Conservation (phyloP, 2,329 filamentous ascomycete genomes). For the Exutisphaerella laricina region DNA sequence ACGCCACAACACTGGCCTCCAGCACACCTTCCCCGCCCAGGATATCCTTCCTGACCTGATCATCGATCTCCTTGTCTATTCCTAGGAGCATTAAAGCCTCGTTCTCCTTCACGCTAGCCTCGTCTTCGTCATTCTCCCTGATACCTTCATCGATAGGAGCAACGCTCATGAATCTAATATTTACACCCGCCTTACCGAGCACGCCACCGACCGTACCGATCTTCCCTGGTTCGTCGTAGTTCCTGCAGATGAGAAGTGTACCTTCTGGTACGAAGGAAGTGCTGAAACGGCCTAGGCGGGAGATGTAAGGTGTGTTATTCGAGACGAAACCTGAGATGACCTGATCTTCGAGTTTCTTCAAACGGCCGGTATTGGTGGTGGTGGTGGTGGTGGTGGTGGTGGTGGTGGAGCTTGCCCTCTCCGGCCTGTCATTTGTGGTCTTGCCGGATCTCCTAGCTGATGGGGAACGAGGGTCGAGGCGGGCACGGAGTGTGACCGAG, state of each 20-base stretch:
- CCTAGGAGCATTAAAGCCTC: constrained; percentile 81
- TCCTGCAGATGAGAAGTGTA: constrained; percentile 70
- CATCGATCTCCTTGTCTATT: constrained; percentile 59
- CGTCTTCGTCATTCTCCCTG: constrained; percentile 21
- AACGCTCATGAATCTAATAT: constrained; percentile 77
- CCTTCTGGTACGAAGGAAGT: constrained; percentile 69
- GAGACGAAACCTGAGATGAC: constrained; percentile 62
- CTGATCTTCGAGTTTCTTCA: constrained; percentile 40
- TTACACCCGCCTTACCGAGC: constrained; percentile 64
- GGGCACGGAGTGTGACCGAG: constrained; percentile 62
- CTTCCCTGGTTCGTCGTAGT: constrained; percentile 76
- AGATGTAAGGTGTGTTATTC: constrained; percentile 62
- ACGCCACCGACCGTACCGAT: constrained; percentile 72
- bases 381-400: constrained; percentile 7
- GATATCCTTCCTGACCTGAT: constrained; percentile 48
- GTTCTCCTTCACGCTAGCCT: constrained; percentile 39
- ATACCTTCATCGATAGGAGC: constrained; percentile 48
- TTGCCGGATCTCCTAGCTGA: constrained; percentile 22
- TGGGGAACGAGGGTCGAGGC: constrained; percentile 29
- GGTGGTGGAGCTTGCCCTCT: too few species aligned
- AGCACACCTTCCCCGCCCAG: constrained; percentile 48
- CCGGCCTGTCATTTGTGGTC: background rate
- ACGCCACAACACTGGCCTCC: constrained; percentile 48
- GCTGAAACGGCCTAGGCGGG: constrained; percentile 65
- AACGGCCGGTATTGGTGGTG: constrained; percentile 11